Percentiles rank a stretch among this genome's conserved stretches.
Conservation (phyloP, 179 eudicot genomes). For the Corrigiola litoralis region DNA sequence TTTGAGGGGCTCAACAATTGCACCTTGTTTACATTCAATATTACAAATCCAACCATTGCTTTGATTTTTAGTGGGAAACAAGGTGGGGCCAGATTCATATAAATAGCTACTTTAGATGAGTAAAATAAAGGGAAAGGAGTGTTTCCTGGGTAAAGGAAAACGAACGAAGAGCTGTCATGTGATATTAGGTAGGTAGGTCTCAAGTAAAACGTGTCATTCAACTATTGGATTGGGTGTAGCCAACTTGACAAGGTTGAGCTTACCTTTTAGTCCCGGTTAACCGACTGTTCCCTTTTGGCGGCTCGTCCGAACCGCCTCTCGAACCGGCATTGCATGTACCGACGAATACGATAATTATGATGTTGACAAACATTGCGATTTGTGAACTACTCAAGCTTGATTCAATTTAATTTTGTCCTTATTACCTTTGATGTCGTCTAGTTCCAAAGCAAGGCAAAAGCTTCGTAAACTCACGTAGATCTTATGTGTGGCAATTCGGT, state of each 20-base stretch:
- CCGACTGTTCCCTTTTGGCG: conserved; percentile 13
- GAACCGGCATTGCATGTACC: not conserved
- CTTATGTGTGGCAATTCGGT: no score
- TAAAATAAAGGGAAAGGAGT: no score
- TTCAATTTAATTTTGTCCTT: no score
- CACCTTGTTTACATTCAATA: not conserved
- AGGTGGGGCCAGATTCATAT: not conserved
- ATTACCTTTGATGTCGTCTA: no score
- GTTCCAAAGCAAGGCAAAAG: no score
- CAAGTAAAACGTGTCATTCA: not conserved
- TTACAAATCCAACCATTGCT: not conserved
- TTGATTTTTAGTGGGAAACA: conserved; percentile 9
- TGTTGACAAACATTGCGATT: no score
- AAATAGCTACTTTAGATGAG: not conserved
- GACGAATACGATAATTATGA: not conserved
- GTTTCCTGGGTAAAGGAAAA: no score
- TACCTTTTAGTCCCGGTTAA: not conserved
- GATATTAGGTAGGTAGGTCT: not conserved
- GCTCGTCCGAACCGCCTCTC: not conserved
- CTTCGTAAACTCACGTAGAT: no score
- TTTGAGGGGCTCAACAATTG: not conserved
- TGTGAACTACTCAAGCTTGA: no score
- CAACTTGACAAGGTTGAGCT: not conserved
- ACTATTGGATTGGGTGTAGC: not conserved
- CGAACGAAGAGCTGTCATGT: conserved; percentile 6